These are phyloP conservation scores for Rhodotorula sp. DNA, from an alignment of 1,284 basidiomycete species.

Conservation along the genomic window DNA sequence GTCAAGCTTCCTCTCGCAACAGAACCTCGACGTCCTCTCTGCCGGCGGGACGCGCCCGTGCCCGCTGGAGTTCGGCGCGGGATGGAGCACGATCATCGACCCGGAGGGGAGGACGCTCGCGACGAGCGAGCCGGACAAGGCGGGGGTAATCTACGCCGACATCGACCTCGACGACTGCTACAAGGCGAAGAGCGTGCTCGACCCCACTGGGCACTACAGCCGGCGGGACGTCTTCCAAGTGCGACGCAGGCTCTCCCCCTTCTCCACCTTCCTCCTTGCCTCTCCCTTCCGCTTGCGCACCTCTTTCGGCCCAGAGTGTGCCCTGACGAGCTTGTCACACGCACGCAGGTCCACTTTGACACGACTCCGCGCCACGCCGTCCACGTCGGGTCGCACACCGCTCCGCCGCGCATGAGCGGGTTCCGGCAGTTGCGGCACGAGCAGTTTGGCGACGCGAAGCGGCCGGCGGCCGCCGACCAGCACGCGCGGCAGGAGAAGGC, in stretches of 20 bases:
- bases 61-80: neutral
- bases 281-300: too few relatives aligned
- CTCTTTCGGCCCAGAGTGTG: too few relatives aligned
- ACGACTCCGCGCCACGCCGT: constrained; percentile 12
- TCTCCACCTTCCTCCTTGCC: neutral
- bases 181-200: constrained; percentile 10
- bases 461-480: too few relatives aligned
- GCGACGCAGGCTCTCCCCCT: neutral
- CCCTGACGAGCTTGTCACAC: too few relatives aligned
- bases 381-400: neutral
- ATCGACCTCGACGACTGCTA: constrained; percentile 14
- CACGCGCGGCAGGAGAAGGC: too few relatives aligned
- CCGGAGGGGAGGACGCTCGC: constrained; percentile 13
- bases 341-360: constrained; percentile 10
- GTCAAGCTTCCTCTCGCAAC: constrained; percentile 5
- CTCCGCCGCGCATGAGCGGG: too few relatives aligned
- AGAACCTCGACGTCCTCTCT: constrained; percentile 12
- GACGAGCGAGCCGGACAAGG: neutral
- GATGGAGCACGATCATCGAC: constrained; percentile 8
- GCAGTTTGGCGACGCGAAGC: too few relatives aligned
- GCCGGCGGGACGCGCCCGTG: neutral
- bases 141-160: constrained; percentile 11
- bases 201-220: constrained; percentile 11
- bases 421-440: too few relatives aligned
- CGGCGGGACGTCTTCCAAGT: constrained; percentile 11